phyloP scores from a whole-genome alignment of 257 asterid species.

The Petunia secreta region DNA sequence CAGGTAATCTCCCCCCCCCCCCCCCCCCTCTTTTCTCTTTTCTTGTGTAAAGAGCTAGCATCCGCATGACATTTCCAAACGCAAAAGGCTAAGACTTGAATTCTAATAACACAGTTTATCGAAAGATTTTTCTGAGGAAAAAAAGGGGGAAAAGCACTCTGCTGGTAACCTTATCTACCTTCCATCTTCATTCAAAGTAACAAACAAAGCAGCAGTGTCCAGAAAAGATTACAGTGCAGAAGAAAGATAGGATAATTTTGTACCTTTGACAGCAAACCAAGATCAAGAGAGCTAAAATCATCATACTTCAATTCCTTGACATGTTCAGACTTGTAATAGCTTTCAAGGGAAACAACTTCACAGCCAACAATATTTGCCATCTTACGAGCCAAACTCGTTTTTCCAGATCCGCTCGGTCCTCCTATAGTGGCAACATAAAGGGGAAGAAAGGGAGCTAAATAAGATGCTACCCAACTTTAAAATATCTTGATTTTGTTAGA shows the following conservation, averaged over 20 bases:
- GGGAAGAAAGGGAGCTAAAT: background rate
- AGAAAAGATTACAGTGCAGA: slow-evolving; percentile 28
- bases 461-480: slow-evolving; percentile 14
- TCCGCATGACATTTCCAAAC: slow-evolving; percentile 17
- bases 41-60: background rate
- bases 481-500: background rate
- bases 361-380: slow-evolving; percentile 99
- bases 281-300: slow-evolving; percentile 95
- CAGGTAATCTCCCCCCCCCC: background rate
- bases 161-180: background rate
- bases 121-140: background rate
- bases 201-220: background rate
- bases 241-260: slow-evolving; percentile 33
- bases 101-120: background rate
- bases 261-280: slow-evolving; percentile 89
- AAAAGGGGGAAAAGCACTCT: background rate
- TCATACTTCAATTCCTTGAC: slow-evolving; percentile 89
- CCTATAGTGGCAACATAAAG: slow-evolving; percentile 53
- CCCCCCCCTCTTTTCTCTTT: background rate
- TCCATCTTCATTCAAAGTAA: slow-evolving; percentile 21
- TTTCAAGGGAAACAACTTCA: slow-evolving; percentile 97
- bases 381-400: slow-evolving; percentile 97
- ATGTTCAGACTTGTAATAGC: slow-evolving; percentile 89
- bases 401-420: slow-evolving; percentile 99
- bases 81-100: slow-evolving; percentile 10